Evolutionary conservation across 192 early-diverging fungal genomes (phyloP), one percentile per base, ranked within the genome.

Genomic region (Backusella morwellensis): DNA sequence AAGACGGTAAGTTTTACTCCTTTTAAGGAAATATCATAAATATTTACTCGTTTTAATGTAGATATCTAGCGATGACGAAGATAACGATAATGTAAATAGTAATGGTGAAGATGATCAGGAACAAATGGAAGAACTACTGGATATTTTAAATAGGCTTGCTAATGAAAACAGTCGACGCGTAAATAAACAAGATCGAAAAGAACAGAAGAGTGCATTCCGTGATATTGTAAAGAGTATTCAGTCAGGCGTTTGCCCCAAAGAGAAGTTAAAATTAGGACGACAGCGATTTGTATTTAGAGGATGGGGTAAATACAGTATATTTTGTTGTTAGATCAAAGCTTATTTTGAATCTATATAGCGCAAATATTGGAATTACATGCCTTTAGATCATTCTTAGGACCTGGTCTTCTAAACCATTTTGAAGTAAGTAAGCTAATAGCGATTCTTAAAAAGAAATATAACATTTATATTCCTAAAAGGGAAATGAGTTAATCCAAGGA

Each of bases 361-460:
- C 68, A 70, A 40, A 42, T 70, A 35, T 70, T 70, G 68, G 38
- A 70, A 40, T 70, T 70, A 3, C 35, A 70, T 40, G 68, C 68
- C 21, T 70, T 70, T 70, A 23, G 35, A 4, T n/a, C 19, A 35
- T 35, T 42, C 3, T n/a, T 70, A n/a, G 68, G 68, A 12, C 68
- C 35, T 40, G 68, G 68, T 23, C 68, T 70, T 36, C 21, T 21
- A 19, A 35, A 41, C 6, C 68, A 70, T 36, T 40, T 70, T 36
- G n/a, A 70, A 40, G 68, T 70, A 70, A 68, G 35, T 68, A 17
- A n/a, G 15, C 14, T 4, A 36, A 34, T 35, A 36, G 6, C 1
- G 8, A 7, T 68, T 68, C 17, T 68, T 36, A 1, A n/a, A 68
- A 68, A 32, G 34, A 5, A 8, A 35, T 21, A 36, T 41, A n/a